phyloP scores from a whole-genome alignment of 495 filamentous ascomycete species.

The Bacidia rubella region DNA sequence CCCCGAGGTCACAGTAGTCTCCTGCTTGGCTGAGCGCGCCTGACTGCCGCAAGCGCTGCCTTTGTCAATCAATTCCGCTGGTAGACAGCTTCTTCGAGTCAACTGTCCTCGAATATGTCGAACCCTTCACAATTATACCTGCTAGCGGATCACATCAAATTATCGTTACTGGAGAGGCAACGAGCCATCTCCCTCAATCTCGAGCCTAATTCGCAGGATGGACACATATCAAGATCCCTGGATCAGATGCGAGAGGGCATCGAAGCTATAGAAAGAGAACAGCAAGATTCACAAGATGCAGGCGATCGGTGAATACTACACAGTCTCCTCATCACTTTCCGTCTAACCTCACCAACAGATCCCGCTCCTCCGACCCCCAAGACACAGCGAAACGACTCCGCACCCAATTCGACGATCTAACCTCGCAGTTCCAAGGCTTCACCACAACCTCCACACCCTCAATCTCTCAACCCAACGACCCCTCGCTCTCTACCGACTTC shows the following conservation, averaged over 20 bases:
- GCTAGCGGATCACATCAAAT: slow-evolving; percentile 41
- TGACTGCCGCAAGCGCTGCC: not conserved
- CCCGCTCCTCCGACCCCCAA: slow-evolving; percentile 43
- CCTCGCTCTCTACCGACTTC: slow-evolving; percentile 52
- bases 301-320: slow-evolving; percentile 29
- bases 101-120: slow-evolving; percentile 32
- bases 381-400: slow-evolving; percentile 37
- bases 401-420: slow-evolving; percentile 43
- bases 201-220: slow-evolving; percentile 72
- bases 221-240: slow-evolving; percentile 77
- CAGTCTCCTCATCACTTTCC: not conserved
- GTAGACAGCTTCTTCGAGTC: not conserved
- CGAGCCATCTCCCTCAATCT: slow-evolving; percentile 79
- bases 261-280: slow-evolving; percentile 49
- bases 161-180: slow-evolving; percentile 64
- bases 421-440: slow-evolving; percentile 48
- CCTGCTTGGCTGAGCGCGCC: not conserved
- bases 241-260: slow-evolving; percentile 77
- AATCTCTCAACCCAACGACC: slow-evolving; percentile 51
- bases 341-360: not conserved
- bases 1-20: not conserved
- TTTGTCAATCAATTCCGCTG: not conserved
- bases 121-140: slow-evolving; percentile 42
- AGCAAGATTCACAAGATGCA: slow-evolving; percentile 47
- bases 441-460: slow-evolving; percentile 35